phyloP scores from a whole-genome alignment of 352 stramenopile species.

The Globisporangium orthogonon region DNA sequence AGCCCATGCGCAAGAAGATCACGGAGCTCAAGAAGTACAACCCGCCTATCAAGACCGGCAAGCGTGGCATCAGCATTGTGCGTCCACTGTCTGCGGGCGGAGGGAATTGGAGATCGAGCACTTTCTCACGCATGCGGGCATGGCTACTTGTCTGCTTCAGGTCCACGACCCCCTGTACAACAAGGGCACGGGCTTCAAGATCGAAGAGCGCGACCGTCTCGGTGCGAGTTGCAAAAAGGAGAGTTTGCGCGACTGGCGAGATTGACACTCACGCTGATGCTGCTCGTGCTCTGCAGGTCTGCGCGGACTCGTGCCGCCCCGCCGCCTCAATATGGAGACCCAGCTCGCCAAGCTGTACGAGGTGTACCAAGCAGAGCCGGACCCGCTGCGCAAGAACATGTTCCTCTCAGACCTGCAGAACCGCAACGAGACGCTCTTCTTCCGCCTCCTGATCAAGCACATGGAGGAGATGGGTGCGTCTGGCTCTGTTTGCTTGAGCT shows the following conservation, averaged over 20 bases:
- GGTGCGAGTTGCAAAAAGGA: conserved; percentile 25
- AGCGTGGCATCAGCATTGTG: conserved; percentile 72
- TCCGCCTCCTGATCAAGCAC: conserved; percentile 89
- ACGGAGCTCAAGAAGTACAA: conserved; percentile 73
- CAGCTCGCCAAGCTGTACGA: conserved; percentile 78
- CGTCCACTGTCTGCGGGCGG: background rate
- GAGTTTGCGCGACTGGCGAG: background rate
- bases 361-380: conserved; percentile 53
- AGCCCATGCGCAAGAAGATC: conserved; percentile 46
- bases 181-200: conserved; percentile 85
- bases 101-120: background rate
- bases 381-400: conserved; percentile 90
- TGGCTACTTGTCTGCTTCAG: conserved; percentile 9
- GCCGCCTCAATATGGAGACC: conserved; percentile 56
- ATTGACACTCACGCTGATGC: background rate
- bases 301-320: conserved; percentile 76
- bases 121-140: background rate
- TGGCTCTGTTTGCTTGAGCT: conserved; percentile 9
- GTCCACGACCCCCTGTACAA: conserved; percentile 85
- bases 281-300: conserved; percentile 30
- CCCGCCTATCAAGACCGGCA: conserved; percentile 69
- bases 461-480: conserved; percentile 88
- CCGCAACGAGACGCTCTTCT: conserved; percentile 95
- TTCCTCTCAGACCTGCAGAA: conserved; percentile 94
- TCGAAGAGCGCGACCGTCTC: conserved; percentile 76